Evolutionary conservation across 2,329 filamentous ascomycete genomes (phyloP).

Genomic region (Kalmusia sp.): DNA sequence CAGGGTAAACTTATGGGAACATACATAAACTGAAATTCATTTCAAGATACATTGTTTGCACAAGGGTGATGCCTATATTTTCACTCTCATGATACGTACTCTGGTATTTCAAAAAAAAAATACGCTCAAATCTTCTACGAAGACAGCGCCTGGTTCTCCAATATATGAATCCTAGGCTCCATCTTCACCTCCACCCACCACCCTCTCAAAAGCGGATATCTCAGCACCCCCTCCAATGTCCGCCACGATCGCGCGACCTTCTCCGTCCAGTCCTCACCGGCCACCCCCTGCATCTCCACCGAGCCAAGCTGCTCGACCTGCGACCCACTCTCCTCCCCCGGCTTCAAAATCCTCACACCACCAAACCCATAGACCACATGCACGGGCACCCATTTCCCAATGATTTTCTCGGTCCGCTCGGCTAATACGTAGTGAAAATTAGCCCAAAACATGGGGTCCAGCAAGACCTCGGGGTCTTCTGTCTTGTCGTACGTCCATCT

Average conservation of each 20-base stretch:
- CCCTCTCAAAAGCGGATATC: conserved; percentile 50
- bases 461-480: conserved; percentile 56
- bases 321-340: conserved; percentile 43
- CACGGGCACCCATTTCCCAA: conserved; percentile 61
- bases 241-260: conserved; percentile 32
- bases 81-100: too few relatives aligned
- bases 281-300: conserved; percentile 17
- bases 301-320: conserved; percentile 20
- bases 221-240: conserved; percentile 42
- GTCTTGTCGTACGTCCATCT: conserved; percentile 68
- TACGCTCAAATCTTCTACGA: neutral
- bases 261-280: conserved; percentile 22
- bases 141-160: conserved; percentile 44
- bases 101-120: too few relatives aligned
- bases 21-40: too few relatives aligned
- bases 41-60: too few relatives aligned
- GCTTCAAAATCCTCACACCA: conserved; percentile 57
- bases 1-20: too few relatives aligned
- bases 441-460: conserved; percentile 62
- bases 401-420: conserved; percentile 57
- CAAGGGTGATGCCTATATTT: too few relatives aligned
- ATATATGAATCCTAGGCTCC: conserved; percentile 61
- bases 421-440: conserved; percentile 65
- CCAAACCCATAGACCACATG: conserved; percentile 59
- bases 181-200: conserved; percentile 64